Evolutionary conservation across 768 basidiomycete genomes (phyloP), one percentile per base, ranked within the genome.

Genomic region (Tulasnella sp.): DNA sequence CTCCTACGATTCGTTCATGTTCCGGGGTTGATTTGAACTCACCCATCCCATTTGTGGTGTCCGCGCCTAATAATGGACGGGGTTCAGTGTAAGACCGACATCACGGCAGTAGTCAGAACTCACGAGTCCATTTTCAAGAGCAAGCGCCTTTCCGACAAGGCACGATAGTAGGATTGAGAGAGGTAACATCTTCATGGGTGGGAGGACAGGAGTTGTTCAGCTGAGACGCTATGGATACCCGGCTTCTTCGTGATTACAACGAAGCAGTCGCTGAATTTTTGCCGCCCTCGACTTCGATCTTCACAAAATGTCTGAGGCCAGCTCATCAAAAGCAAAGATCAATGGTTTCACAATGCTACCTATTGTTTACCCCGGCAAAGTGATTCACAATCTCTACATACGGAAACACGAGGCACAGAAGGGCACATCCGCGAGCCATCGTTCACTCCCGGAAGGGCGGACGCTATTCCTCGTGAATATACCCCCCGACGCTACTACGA

Each of bases 381-480:
- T 77, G 2, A 83, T 77, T 2, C 91, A 94, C 66, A 79, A 83
- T 64, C 69, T 93, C n/a, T 94, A 92, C 66, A 80, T 80, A 17
- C 80, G 86, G n/a, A 68, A 77, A 3, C 88, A 93, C 67, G 67
- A 72, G 24, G 73, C 76, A 3, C 61, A 61, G 66, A 43, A 50
- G 54, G 19, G 48, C 58, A 67, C 65, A 27, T 43, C 43, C 59
- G 54, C 58, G 64, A 27, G 41, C 50, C 34, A 38, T 38, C 17
- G 32, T 29, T 13, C 48, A n/a, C 76, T 73, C 54, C 74, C 79
- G 64, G 69, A 80, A 30, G 82, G 79, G 15, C 79, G 91, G 45
- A 94, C 91, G 0, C 75, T 95, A 9, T 97, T 97, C 67, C 73
- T 94, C 2, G 88, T 87, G 56, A 96, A 97, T 66, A 73, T 94